Evolutionary conservation across 1,284 basidiomycete species (phyloP).

Genomic region (Naganishia cerealis): DNA sequence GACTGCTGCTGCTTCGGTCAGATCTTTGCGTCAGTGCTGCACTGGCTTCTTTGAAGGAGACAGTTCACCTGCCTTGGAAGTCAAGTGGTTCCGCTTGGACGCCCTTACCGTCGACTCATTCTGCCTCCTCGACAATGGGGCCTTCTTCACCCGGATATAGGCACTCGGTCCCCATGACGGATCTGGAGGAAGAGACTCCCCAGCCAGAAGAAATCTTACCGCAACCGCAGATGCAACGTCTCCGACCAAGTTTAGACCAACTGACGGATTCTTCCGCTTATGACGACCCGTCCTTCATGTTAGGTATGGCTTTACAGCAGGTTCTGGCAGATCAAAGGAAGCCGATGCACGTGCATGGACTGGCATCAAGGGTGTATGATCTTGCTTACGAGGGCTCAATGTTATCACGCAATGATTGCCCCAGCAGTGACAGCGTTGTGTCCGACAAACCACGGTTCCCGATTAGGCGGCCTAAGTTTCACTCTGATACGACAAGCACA

Average conservation of each 20-base stretch:
- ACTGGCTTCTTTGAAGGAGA: conserved; percentile 81
- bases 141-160: conserved; percentile 18
- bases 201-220: conserved; percentile 16
- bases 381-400: neutral
- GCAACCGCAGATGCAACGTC: conserved; percentile 22
- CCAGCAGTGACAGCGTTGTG: neutral
- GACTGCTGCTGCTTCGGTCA: conserved; percentile 47
- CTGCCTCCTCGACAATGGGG: neutral
- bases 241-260: neutral
- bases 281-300: neutral
- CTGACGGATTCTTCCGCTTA: neutral
- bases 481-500: neutral
- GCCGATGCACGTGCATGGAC: conserved; percentile 11
- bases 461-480: neutral
- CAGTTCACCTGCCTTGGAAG: conserved; percentile 72
- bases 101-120: neutral
- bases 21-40: conserved; percentile 87
- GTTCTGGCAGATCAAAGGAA: neutral
- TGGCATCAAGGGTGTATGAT: neutral
- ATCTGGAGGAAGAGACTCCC: conserved; percentile 1
- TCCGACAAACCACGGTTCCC: neutral
- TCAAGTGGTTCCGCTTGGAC: conserved; percentile 17
- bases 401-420: neutral
- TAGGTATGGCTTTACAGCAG: conserved; percentile 5
- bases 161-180: conserved; percentile 2